Evolutionary conservation across 2,329 filamentous ascomycete species (phyloP).

Genomic region (Monilinia fructicola): DNA sequence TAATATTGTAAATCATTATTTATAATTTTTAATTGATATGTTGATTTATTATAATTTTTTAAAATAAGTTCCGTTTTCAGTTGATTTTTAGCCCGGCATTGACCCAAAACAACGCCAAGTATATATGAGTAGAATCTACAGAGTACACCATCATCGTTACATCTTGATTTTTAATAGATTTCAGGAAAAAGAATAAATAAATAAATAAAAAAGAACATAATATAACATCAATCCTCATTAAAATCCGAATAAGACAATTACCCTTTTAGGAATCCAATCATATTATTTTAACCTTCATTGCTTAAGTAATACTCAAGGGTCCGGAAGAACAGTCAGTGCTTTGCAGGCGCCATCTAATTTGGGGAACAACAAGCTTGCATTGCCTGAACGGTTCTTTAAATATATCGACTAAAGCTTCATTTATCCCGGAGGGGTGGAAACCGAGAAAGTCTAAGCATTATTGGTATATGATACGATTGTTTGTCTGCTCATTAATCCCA

Average conservation of each 20-base stretch:
- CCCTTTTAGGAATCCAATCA: background rate
- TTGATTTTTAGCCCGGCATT: too few species aligned
- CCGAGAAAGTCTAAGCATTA: background rate
- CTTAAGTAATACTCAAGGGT: slow-evolving; percentile 5
- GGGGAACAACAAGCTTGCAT: slow-evolving; percentile 11
- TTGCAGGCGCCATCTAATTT: slow-evolving; percentile 18
- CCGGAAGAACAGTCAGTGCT: background rate
- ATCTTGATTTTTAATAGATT: too few species aligned
- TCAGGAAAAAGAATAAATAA: too few species aligned
- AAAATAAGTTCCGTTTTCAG: too few species aligned
- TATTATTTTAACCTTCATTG: background rate
- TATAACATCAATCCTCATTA: too few species aligned
- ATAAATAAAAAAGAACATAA: too few species aligned
- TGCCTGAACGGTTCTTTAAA: slow-evolving; percentile 9
- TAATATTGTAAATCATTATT: too few species aligned
- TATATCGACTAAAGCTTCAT: slow-evolving; percentile 10
- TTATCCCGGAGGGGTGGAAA: background rate
- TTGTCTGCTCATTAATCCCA: background rate
- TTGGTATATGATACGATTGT: slow-evolving; percentile 7
- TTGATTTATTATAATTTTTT: too few species aligned
- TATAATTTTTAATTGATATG: too few species aligned
- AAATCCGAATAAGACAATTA: background rate
- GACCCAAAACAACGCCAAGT: too few species aligned
- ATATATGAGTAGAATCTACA: too few species aligned
- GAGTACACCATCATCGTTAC: too few species aligned